Base-by-base conservation (phyloP, 164 flowering plant genomes). In the Liquidambar formosana region DNA sequence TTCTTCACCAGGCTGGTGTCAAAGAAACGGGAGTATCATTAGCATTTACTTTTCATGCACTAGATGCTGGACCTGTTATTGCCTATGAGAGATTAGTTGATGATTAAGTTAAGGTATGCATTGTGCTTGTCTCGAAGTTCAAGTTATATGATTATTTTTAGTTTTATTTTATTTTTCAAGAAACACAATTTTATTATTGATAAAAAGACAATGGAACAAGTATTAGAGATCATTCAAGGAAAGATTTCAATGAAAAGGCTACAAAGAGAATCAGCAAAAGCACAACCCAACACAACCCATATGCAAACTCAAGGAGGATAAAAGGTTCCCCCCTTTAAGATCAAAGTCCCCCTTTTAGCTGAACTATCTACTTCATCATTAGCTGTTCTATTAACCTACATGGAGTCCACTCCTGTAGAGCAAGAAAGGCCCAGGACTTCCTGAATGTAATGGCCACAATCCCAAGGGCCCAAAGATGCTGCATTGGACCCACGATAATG, bases 61-160 rank as follows among this genome's bases (percentile, higher is more conserved):
- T 96, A 78, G 99, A 96, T 96, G 92, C 98, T 70, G 98, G 99
- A 63, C 99, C 97, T 43, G 74, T 92, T 65, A 93, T 96, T 78
- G 84, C 95, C 43, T 72, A 26, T 74, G 88, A 90, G 76, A 90
- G 72, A 73, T 13, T 91, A 66, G 85, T 96, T 71, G 89, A 95
- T 86, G 93, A 91, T 65, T 77, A 85, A 38, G 85, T 93, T 63
- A 96, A 93, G 94, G 99, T 91, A 76, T 48, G 15, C 45, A 49
- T 66, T 56, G 0, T 45, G 57, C 49, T 54, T 23, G 11, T 63
- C 16, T 52, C 9, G 6, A 13, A 46, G 22, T 22, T 16, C 51
- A 27, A 27, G 2, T 58, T 15, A 13, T 1, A 0, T 58, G 28
- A 3, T 26, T 28, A 11, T 16, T 18, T 5, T 58, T 26, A 21